Evolutionary conservation across 1,284 basidiomycete species (phyloP).

Genomic region (Bothia castanella): DNA sequence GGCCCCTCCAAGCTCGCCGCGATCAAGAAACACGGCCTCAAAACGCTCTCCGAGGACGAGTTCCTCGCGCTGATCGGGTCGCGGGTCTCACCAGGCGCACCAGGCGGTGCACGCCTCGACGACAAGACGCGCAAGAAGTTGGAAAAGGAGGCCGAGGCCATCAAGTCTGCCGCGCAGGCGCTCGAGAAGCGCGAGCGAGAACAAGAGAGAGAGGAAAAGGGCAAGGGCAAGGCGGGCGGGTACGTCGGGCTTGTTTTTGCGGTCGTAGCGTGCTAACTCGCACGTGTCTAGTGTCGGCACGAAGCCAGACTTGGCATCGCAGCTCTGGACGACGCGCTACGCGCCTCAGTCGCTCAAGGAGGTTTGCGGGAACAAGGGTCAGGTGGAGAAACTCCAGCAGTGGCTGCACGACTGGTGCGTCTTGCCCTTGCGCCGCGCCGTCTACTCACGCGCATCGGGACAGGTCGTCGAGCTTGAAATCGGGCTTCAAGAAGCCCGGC

Average conservation of each 20-base stretch:
- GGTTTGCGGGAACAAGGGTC: constrained; percentile 91
- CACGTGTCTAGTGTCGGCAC: constrained; percentile 14
- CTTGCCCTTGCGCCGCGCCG: not conserved
- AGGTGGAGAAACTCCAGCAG: constrained; percentile 81
- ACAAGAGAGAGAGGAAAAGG: constrained; percentile 41
- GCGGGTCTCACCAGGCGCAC: constrained; percentile 44
- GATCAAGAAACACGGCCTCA: constrained; percentile 77
- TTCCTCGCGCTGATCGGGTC: constrained; percentile 83
- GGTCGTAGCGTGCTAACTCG: not conserved
- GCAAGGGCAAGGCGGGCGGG: constrained; percentile 22
- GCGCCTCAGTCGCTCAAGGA: constrained; percentile 87
- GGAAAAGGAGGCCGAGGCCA: constrained; percentile 75
- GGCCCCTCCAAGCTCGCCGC: constrained; percentile 84
- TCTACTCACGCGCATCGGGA: not conserved
- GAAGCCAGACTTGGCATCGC: constrained; percentile 48
- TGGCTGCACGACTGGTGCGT: constrained; percentile 88
- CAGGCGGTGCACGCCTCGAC: constrained; percentile 47
- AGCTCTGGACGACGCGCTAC: constrained; percentile 96
- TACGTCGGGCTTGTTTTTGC: constrained; percentile 8
- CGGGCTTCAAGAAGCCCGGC: constrained; percentile 90
- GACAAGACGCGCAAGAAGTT: constrained; percentile 81
- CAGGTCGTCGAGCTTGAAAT: constrained; percentile 72
- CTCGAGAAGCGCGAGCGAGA: constrained; percentile 65
- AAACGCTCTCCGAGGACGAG: constrained; percentile 82
- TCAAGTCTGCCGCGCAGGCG: constrained; percentile 70